These are phyloP conservation scores for Polymyxa betae DNA, from an alignment of 208 protist genomes.

Conservation along the genomic window DNA sequence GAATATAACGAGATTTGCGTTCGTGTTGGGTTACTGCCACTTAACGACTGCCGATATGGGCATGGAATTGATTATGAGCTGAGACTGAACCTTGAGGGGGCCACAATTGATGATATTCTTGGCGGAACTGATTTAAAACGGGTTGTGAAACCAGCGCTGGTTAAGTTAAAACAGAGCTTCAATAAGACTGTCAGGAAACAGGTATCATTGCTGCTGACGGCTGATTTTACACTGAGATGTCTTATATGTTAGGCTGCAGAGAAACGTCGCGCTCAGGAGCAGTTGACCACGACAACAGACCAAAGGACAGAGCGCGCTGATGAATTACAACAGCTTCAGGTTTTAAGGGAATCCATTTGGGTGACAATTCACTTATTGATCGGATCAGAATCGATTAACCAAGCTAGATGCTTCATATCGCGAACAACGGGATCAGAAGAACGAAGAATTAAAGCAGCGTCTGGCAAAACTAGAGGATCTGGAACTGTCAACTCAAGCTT, in stretches of 20 bases:
- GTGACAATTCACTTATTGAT: no score
- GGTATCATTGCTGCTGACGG: no score
- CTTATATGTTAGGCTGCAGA: no score
- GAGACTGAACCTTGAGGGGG: neutral
- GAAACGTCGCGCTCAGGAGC: neutral
- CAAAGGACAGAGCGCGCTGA: neutral
- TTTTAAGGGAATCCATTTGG: no score
- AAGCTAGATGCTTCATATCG: neutral
- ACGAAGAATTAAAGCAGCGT: neutral
- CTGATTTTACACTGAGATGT: no score
- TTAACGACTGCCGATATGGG: neutral
- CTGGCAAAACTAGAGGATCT: neutral
- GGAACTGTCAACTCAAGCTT: neutral
- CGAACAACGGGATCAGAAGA: neutral
- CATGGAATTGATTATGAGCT: neutral
- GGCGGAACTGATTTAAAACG: neutral
- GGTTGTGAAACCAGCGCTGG: neutral
- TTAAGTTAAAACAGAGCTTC: neutral
- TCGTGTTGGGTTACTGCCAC: neutral
- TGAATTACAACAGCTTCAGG: no score
- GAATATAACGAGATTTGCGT: neutral
- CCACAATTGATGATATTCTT: neutral
- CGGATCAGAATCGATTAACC: neutral
- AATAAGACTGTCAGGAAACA: neutral
- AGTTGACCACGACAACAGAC: neutral